These are phyloP conservation scores for Tieghemiomyces parasiticus DNA, from an alignment of 192 early-diverging fungal species.

Conservation along the genomic window DNA sequence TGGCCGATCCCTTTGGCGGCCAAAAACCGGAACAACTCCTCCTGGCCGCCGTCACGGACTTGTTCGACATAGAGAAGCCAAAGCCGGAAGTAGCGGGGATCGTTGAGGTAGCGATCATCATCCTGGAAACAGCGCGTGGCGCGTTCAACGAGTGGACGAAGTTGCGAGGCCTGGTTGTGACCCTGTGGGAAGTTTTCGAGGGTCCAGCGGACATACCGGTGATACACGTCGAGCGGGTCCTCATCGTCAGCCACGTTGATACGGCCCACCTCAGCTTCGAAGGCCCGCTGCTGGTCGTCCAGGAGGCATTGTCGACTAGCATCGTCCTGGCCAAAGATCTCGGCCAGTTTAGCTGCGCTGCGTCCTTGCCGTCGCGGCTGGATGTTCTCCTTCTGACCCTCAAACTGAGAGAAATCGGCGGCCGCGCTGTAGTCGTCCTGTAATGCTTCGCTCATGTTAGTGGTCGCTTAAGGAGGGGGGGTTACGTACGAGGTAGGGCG, in stretches of 20 bases:
- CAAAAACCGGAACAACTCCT: constrained; percentile 66
- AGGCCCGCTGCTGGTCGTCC: constrained; percentile 22
- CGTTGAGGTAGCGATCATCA: constrained; percentile 39
- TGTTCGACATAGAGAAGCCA: constrained; percentile 45
- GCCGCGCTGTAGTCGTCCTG: constrained; percentile 12
- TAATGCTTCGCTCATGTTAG: constrained; percentile 2
- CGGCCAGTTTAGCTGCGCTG: constrained; percentile 31
- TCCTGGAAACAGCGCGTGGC: constrained; percentile 30
- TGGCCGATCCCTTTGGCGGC: constrained; percentile 52
- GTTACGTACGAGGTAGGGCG: too few species aligned
- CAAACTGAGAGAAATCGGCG: constrained; percentile 32
- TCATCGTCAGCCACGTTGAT: constrained; percentile 20
- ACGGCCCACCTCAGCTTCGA: constrained; percentile 18
- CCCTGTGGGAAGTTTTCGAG: constrained; percentile 44
- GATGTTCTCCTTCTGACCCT: constrained; percentile 69
- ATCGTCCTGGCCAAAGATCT: constrained; percentile 18
- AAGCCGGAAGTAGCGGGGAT: constrained; percentile 38
- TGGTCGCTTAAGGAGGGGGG: too few species aligned
- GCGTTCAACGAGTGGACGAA: constrained; percentile 34
- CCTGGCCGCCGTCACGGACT: constrained; percentile 25
- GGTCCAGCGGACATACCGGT: constrained; percentile 43
- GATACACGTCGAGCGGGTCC: constrained; percentile 44
- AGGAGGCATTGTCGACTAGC: constrained; percentile 12
- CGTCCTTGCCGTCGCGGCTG: constrained; percentile 46
- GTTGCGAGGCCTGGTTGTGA: constrained; percentile 26